Percentiles rank a stretch among this genome's conserved stretches.
Evolutionary conservation across 306 rosid genomes (phyloP).

Genomic region (Boehmeria nivea): DNA sequence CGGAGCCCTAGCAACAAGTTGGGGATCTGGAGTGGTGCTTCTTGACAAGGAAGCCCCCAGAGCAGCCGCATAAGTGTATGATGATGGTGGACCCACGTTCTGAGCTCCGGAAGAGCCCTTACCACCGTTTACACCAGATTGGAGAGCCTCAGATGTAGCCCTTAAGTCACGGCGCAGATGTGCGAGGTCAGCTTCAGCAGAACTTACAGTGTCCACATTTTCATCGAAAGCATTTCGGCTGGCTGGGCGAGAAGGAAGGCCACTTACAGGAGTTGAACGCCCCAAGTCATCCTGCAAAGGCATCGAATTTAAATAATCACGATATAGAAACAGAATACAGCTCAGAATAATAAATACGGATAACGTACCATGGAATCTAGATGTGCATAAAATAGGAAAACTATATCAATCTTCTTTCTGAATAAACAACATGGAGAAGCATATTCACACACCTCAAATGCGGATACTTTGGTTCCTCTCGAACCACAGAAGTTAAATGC

Average conservation of each 20-base stretch:
- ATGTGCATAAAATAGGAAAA: not conserved
- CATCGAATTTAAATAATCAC: conserved; percentile 10
- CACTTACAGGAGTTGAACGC: conserved; percentile 42
- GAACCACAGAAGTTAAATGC: too few species aligned
- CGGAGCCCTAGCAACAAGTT: conserved; percentile 76
- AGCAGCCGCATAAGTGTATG: conserved; percentile 82
- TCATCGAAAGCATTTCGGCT: conserved; percentile 89
- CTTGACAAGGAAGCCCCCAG: conserved; percentile 81
- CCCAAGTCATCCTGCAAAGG: conserved; percentile 80
- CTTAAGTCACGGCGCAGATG: conserved; percentile 45
- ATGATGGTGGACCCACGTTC: conserved; percentile 52
- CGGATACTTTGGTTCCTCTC: too few species aligned
- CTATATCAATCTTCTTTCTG: not conserved
- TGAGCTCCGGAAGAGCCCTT: conserved; percentile 55
- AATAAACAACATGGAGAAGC: not conserved
- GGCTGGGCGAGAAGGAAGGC: conserved; percentile 80
- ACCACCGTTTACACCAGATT: conserved; percentile 54
- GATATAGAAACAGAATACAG: not conserved
- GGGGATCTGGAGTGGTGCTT: conserved; percentile 95
- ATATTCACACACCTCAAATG: not conserved
- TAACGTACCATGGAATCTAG: not conserved
- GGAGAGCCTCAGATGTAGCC: conserved; percentile 36
- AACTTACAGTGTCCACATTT: conserved; percentile 46
- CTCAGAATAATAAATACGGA: not conserved
- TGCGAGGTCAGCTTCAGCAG: conserved; percentile 59